Evolutionary conservation across 2,329 filamentous ascomycete genomes (phyloP).

Genomic region (Sclerotinia sclerotiorum): DNA sequence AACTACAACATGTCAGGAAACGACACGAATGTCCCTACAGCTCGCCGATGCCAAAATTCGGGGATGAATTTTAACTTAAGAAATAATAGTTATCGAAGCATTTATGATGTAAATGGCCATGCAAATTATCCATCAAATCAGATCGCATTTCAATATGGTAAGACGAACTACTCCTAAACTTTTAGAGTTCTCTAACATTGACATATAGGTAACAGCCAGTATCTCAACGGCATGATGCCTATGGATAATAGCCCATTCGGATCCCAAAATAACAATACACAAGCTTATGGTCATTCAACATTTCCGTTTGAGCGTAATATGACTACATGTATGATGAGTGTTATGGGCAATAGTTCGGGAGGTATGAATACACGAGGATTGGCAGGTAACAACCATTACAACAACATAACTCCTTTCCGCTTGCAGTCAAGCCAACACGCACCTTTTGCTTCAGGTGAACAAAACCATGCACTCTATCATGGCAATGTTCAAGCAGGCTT

Average conservation of each 20-base stretch:
- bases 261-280: too few species aligned
- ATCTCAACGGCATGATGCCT: background rate
- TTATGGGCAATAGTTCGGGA: background rate
- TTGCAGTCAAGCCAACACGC: background rate
- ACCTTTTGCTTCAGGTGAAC: background rate
- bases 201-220: background rate
- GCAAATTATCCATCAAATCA: too few species aligned
- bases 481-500: background rate
- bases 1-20: background rate
- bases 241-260: background rate
- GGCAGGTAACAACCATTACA: too few species aligned
- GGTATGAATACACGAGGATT: background rate
- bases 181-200: background rate
- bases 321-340: background rate
- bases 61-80: background rate
- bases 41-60: background rate
- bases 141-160: background rate
- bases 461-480: background rate
- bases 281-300: background rate
- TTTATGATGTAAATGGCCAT: background rate
- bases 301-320: background rate
- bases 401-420: background rate
- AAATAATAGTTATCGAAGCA: background rate
- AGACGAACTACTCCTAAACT: background rate
- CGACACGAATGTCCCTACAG: background rate